These are phyloP conservation scores for Salix suchowensis DNA, from an alignment of 345 rosid genomes.

Conservation along the genomic window DNA sequence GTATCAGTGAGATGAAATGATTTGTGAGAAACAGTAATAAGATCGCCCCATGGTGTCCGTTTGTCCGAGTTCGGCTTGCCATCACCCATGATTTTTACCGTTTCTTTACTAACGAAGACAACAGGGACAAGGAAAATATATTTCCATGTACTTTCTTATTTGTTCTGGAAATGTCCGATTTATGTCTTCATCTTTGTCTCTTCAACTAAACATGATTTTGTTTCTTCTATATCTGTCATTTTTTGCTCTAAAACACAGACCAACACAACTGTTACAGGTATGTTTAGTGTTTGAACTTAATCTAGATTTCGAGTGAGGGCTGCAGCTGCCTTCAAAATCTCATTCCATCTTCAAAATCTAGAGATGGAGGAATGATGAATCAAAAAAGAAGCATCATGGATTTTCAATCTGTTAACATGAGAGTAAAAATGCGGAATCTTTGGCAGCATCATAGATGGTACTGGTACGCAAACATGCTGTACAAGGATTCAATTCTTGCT, in stretches of 20 bases:
- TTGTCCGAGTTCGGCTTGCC: not conserved
- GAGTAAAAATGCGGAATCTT: not conserved
- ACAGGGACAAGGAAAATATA: too few relatives aligned
- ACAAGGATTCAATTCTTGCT: not conserved
- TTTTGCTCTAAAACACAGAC: too few relatives aligned
- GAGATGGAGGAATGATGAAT: not conserved
- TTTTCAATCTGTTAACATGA: too few relatives aligned
- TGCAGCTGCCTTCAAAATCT: not conserved
- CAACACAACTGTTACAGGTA: too few relatives aligned
- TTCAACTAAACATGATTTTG: too few relatives aligned
- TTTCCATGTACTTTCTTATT: too few relatives aligned
- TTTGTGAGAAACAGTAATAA: too few relatives aligned
- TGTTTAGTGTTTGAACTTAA: not conserved
- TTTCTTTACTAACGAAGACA: too few relatives aligned
- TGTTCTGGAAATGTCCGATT: too few relatives aligned
- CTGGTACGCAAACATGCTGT: not conserved
- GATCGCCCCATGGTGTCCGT: not conserved
- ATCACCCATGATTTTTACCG: too few relatives aligned
- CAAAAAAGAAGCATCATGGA: too few relatives aligned
- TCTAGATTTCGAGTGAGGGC: not conserved
- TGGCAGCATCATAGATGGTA: not conserved
- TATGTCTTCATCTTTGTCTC: not conserved
- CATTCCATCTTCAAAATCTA: not conserved
- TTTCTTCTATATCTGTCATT: not conserved
- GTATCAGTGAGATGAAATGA: not conserved